A percentile compares a stretch with the other conserved stretches of the same genome.
phyloP scores from a whole-genome alignment of 2,329 filamentous ascomycete species.

The Penicillium frequentans region DNA sequence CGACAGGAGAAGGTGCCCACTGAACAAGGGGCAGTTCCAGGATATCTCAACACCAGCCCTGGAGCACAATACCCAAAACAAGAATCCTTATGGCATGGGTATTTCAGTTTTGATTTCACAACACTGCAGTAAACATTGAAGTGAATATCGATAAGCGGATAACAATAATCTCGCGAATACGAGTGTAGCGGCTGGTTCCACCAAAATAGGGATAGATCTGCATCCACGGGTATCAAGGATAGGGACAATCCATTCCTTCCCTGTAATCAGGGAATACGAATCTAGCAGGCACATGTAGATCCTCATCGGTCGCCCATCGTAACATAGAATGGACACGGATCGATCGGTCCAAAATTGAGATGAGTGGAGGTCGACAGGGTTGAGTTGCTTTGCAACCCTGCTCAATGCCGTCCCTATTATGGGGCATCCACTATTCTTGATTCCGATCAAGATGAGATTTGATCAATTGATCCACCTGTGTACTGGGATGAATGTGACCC shows the following conservation, averaged over 20 bases:
- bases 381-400: neutral
- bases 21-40: neutral
- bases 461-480: neutral
- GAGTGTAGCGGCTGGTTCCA: neutral
- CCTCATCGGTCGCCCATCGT: conserved; percentile 11
- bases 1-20: too few relatives aligned
- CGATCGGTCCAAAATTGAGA: neutral
- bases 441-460: neutral
- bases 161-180: neutral
- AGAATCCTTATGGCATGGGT: neutral
- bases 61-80: neutral
- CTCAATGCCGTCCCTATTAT: neutral
- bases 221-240: neutral
- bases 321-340: conserved; percentile 3
- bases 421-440: neutral
- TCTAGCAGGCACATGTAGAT: conserved; percentile 6
- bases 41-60: neutral
- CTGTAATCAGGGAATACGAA: neutral
- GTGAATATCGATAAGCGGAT: neutral
- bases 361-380: conserved; percentile 9
- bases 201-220: neutral
- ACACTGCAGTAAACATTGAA: neutral
- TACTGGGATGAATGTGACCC: neutral
- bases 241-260: conserved; percentile 9
- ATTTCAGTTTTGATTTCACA: neutral